These are phyloP conservation scores for Neocatenulostroma microsporum DNA, from an alignment of 2,329 filamentous ascomycete species.

Conservation along the genomic window DNA sequence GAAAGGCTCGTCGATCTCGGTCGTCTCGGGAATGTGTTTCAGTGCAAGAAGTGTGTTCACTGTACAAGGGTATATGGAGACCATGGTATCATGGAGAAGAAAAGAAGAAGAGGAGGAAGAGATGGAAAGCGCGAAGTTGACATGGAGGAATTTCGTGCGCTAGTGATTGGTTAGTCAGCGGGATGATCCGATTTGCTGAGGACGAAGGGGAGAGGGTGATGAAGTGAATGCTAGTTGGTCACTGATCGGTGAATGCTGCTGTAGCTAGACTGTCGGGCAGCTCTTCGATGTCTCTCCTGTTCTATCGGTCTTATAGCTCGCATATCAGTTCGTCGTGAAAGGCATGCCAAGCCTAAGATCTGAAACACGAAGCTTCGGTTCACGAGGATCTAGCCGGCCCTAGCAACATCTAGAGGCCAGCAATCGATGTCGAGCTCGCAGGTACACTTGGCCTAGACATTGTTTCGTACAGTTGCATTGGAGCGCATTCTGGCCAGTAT, in stretches of 20 bases:
- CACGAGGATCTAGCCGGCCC: too few species aligned
- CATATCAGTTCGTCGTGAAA: background rate
- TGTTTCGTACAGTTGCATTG: background rate
- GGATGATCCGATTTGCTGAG: too few species aligned
- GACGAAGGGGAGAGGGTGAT: too few species aligned
- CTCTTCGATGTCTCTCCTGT: background rate
- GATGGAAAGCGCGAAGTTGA: background rate
- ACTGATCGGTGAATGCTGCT: background rate
- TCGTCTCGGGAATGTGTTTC: conserved; percentile 6
- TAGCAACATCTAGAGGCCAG: background rate
- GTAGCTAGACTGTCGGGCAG: background rate
- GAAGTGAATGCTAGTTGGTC: too few species aligned
- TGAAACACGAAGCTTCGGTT: too few species aligned
- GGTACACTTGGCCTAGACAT: too few species aligned
- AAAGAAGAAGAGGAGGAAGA: conserved; percentile 4
- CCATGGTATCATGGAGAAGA: background rate
- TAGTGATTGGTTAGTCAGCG: background rate
- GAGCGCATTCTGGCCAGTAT: conserved; percentile 3
- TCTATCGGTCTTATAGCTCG: background rate
- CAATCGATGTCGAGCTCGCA: too few species aligned
- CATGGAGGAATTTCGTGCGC: background rate
- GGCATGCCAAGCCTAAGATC: too few species aligned
- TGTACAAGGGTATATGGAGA: conserved; percentile 1
- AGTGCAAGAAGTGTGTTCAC: conserved; percentile 1
- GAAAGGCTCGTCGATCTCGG: conserved; percentile 1